phyloP scores from a whole-genome alignment of 768 basidiomycete genomes.

The Boletus edulis region DNA sequence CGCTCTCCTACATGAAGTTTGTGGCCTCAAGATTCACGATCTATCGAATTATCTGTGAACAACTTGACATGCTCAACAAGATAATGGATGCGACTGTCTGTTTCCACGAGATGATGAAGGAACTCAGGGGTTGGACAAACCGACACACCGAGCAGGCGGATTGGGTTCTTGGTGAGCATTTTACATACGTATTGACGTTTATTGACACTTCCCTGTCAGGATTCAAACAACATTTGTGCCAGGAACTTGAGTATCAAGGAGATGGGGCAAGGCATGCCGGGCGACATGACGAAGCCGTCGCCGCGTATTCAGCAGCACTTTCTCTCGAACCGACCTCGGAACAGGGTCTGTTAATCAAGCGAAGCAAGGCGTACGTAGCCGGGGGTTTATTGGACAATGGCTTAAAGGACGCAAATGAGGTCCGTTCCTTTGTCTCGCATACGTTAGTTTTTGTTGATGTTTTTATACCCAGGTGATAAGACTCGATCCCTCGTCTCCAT shows the following conservation, averaged over 20 bases:
- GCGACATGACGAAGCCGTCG: not conserved
- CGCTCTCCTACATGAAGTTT: not conserved
- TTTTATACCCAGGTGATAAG: not conserved
- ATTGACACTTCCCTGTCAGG: not conserved
- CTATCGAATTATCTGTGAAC: not conserved
- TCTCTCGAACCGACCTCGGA: not conserved
- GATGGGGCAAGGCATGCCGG: not conserved
- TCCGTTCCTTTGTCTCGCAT: not conserved
- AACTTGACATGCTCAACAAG: not conserved
- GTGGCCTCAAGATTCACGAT: not conserved
- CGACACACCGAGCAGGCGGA: not conserved
- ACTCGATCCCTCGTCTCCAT: not conserved
- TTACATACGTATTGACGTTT: accelerated
- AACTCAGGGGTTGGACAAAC: not conserved
- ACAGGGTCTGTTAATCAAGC: not conserved
- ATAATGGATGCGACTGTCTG: not conserved
- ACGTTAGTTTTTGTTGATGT: not conserved
- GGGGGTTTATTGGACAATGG: not conserved
- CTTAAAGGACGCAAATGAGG: conserved; percentile 1
- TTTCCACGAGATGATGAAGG: not conserved
- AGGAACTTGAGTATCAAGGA: not conserved
- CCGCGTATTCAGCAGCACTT: not conserved
- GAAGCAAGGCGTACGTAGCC: conserved; percentile 2
- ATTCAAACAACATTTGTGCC: not conserved
- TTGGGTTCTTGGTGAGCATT: not conserved